phyloP scores from a whole-genome alignment of 208 protist genomes.

The Acanthamoeba triangularis region DNA sequence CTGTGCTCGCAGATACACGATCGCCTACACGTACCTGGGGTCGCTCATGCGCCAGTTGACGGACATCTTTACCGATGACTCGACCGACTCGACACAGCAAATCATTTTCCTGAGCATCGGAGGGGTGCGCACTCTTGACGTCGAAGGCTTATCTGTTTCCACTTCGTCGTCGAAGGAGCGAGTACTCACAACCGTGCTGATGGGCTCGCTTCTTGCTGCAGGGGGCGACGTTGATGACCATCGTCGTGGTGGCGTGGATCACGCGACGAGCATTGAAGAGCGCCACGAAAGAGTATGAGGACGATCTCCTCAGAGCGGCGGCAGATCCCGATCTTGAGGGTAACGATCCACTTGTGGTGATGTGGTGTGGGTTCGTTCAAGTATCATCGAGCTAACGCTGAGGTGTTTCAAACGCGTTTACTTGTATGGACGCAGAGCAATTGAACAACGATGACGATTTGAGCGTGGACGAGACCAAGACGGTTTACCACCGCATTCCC shows the following conservation, averaged over 20 bases:
- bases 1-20: neutral
- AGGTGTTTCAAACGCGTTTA: too few relatives aligned
- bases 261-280: slow-evolving; percentile 36
- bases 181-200: too few relatives aligned
- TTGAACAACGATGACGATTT: neutral
- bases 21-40: slow-evolving; percentile 53
- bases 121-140: neutral
- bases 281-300: slow-evolving; percentile 38
- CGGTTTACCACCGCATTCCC: slow-evolving; percentile 33
- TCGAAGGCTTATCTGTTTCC: neutral
- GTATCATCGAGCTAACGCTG: too few relatives aligned
- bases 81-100: slow-evolving; percentile 57
- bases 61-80: slow-evolving; percentile 56
- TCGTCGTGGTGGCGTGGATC: slow-evolving; percentile 41
- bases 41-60: slow-evolving; percentile 60
- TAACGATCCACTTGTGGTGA: neutral
- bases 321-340: neutral
- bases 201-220: neutral
- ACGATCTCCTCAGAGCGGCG: neutral
- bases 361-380: neutral
- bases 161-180: neutral
- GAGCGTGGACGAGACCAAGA: neutral
- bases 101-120: slow-evolving; percentile 61
- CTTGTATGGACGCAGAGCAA: neutral
- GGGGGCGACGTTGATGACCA: slow-evolving; percentile 33